Percentiles rank a stretch among this genome's conserved stretches.
Conservation (phyloP, 2,329 filamentous ascomycete species). For the Tolypocladium ophioglossoides region DNA sequence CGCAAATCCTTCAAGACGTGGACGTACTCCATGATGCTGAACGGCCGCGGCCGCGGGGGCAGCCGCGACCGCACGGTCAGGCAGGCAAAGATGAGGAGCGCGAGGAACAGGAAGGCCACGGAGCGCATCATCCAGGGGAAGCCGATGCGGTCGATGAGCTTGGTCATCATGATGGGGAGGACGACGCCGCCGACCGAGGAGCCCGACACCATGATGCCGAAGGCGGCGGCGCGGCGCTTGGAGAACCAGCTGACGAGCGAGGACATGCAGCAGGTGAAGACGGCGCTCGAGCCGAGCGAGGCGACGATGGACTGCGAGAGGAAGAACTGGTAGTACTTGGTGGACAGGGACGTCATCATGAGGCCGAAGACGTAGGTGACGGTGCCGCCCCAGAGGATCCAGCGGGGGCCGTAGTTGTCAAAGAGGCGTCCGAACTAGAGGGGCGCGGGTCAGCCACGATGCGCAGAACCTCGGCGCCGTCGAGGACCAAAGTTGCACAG, state of each 20-base stretch:
- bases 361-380: slow-evolving; percentile 50
- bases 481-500: slow-evolving; percentile 10
- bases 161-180: slow-evolving; percentile 50
- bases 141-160: slow-evolving; percentile 36
- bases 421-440: slow-evolving; percentile 45
- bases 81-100: slow-evolving; percentile 22
- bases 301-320: slow-evolving; percentile 30
- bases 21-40: slow-evolving; percentile 35
- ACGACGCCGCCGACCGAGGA: slow-evolving; percentile 44
- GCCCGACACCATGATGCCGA: slow-evolving; percentile 42
- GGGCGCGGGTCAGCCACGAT: background rate
- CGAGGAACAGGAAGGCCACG: slow-evolving; percentile 34
- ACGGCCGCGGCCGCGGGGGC: slow-evolving; percentile 32
- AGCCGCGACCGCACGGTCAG: slow-evolving; percentile 28
- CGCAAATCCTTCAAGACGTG: slow-evolving; percentile 33
- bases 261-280: slow-evolving; percentile 32
- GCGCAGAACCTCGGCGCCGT: slow-evolving; percentile 18
- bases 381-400: slow-evolving; percentile 41
- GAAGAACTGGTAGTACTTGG: slow-evolving; percentile 33
- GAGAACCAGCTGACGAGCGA: slow-evolving; percentile 41
- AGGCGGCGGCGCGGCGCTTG: slow-evolving; percentile 37
- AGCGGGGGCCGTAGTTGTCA: slow-evolving; percentile 53
- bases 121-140: slow-evolving; percentile 39
- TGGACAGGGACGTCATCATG: slow-evolving; percentile 51
- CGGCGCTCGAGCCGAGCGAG: slow-evolving; percentile 29